phyloP scores from a whole-genome alignment of 192 early-diverging fungal genomes.

The Rhizophagus sp. region DNA sequence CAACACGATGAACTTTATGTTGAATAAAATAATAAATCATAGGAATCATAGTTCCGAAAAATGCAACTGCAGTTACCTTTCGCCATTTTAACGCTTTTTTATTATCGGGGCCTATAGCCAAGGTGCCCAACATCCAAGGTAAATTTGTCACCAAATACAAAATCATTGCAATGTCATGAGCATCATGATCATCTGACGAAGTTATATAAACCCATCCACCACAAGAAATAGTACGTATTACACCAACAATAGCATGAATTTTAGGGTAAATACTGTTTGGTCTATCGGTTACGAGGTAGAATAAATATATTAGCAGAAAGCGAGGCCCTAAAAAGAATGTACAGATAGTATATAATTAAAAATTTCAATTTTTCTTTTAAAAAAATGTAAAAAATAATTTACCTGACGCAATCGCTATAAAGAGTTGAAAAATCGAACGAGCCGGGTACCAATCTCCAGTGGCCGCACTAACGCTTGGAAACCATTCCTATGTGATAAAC shows the following conservation, averaged over 20 bases:
- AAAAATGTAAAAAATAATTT: background rate
- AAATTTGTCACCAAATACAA: constrained; percentile 74
- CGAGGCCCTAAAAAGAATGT: background rate
- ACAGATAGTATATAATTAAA: background rate
- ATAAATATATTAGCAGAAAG: background rate
- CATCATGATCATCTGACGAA: constrained; percentile 75
- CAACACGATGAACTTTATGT: constrained; percentile 73
- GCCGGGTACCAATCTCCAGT: constrained; percentile 83
- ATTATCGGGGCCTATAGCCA: constrained; percentile 52
- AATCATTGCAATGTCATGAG: constrained; percentile 83
- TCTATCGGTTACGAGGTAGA: background rate
- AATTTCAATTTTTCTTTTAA: background rate
- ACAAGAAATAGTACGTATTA: constrained; percentile 71
- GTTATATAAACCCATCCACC: constrained; percentile 87
- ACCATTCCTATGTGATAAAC: constrained; percentile 59
- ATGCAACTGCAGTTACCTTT: constrained; percentile 53
- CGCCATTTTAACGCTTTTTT: constrained; percentile 54
- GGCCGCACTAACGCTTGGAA: constrained; percentile 78
- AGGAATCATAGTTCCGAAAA: constrained; percentile 71
- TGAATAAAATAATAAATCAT: constrained; percentile 79
- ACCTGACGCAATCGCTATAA: constrained; percentile 75
- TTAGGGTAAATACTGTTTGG: constrained; percentile 34
- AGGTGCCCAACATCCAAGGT: constrained; percentile 68
- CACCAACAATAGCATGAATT: constrained; percentile 46
- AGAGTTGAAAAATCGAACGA: constrained; percentile 72